Percentiles rank a stretch among this genome's conserved stretches.
Conservation (phyloP, 2,329 filamentous ascomycete genomes). For the Exophiala aquamarina region DNA sequence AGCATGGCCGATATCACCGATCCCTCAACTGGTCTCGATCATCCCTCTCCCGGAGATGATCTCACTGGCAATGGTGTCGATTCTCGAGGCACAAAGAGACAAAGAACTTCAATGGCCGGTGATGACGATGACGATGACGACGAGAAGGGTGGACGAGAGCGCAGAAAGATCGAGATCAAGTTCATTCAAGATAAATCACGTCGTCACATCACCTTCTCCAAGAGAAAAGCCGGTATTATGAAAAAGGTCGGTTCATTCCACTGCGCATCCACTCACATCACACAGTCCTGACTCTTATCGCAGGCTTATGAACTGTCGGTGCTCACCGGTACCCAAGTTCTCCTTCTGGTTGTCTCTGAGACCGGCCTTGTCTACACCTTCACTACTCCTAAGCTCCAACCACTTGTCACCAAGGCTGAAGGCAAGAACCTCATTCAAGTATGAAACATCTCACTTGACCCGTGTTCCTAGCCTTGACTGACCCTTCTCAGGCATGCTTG, state of each 20-base stretch:
- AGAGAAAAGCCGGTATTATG: conserved; percentile 99
- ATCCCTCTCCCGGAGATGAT: conserved; percentile 72
- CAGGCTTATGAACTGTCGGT: conserved; percentile 97
- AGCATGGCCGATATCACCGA: conserved; percentile 77
- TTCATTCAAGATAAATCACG: conserved; percentile 99
- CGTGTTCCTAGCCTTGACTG: conserved; percentile 10
- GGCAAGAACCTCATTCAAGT: conserved; percentile 99
- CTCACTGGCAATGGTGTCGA: conserved; percentile 69
- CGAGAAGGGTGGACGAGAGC: conserved; percentile 95
- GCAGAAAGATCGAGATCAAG: conserved; percentile 99
- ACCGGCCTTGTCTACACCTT: conserved; percentile 98
- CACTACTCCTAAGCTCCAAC: conserved; percentile 96
- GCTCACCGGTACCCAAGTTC: conserved; percentile 94
- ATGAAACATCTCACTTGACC: conserved; percentile 36
- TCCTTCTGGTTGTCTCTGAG: conserved; percentile 94
- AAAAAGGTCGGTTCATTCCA: conserved; percentile 79
- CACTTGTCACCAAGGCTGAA: conserved; percentile 95
- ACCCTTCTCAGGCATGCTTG: conserved; percentile 75
- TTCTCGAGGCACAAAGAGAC: conserved; percentile 84
- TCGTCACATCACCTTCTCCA: conserved; percentile 98
- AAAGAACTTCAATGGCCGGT: conserved; percentile 71
- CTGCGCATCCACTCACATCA: conserved; percentile 11
- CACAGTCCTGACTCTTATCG: conserved; percentile 10
- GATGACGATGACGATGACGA: conserved; percentile 98
- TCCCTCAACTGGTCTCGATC: conserved; percentile 70